Conservation (phyloP, 2,329 filamentous ascomycete species). For the Pseudohalonectria lignicola region DNA sequence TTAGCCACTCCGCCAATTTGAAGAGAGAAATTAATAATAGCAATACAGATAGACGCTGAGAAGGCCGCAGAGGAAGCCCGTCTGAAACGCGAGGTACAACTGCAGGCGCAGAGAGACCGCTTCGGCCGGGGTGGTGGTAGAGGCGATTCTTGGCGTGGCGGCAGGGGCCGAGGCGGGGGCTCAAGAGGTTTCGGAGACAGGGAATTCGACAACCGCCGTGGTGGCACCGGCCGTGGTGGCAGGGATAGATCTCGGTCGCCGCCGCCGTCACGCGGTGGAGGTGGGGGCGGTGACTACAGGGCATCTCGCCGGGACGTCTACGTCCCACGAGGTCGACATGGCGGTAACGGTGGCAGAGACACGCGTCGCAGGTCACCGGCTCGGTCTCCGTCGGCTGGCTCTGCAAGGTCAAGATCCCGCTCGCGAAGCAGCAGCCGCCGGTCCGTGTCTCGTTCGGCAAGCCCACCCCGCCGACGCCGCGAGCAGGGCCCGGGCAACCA, state of each 20-base stretch:
- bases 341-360: conserved; percentile 28
- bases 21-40: too few species aligned
- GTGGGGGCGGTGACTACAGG: conserved; percentile 29
- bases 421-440: conserved; percentile 19
- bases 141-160: conserved; percentile 42
- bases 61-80: conserved; percentile 63
- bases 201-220: conserved; percentile 31
- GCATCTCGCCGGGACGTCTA: conserved; percentile 35
- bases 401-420: conserved; percentile 19
- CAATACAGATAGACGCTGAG: conserved; percentile 63
- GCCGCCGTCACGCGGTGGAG: conserved; percentile 30
- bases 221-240: conserved; percentile 31
- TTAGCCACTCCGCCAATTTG: too few species aligned
- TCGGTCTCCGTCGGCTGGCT: conserved; percentile 21
- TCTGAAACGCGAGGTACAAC: conserved; percentile 58
- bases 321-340: conserved; percentile 35
- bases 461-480: conserved; percentile 5
- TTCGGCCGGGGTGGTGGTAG: conserved; percentile 22
- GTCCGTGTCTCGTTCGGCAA: conserved; percentile 11
- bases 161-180: conserved; percentile 39
- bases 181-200: conserved; percentile 41
- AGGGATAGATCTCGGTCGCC: conserved; percentile 38
- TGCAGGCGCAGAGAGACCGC: conserved; percentile 55
- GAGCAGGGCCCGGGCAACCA: conserved; percentile 6
- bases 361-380: conserved; percentile 27